Evolutionary conservation across 2,329 filamentous ascomycete species (phyloP).

Genomic region (Aspergillus fischeri): DNA sequence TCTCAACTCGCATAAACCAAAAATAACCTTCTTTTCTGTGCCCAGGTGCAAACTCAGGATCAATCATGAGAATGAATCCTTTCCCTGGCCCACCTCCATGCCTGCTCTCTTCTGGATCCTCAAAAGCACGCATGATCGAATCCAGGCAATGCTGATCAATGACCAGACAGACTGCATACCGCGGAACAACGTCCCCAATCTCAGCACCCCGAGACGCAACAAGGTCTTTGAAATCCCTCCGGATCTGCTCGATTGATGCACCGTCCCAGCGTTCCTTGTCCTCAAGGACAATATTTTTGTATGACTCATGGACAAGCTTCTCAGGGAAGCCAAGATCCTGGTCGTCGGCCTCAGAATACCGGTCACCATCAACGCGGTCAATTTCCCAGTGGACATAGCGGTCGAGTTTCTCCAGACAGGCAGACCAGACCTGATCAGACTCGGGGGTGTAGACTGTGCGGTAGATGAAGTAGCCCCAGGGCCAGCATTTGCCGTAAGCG

Average conservation of each 20-base stretch:
- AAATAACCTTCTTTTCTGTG: background rate
- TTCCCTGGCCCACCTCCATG: background rate
- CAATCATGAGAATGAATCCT: slow-evolving; percentile 1
- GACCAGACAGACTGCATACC: slow-evolving; percentile 9
- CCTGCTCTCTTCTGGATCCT: background rate
- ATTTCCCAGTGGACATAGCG: slow-evolving; percentile 11
- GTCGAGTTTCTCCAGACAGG: slow-evolving; percentile 12
- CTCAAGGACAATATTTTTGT: slow-evolving; percentile 2
- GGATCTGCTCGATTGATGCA: slow-evolving; percentile 4
- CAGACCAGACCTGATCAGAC: slow-evolving; percentile 15
- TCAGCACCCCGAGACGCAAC: background rate
- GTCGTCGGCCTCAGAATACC: background rate
- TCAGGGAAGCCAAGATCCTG: background rate
- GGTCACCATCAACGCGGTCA: background rate
- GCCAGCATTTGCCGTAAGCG: background rate
- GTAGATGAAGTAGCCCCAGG: slow-evolving; percentile 19
- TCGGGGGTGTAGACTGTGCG: slow-evolving; percentile 20
- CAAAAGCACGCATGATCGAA: background rate
- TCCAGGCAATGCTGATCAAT: slow-evolving; percentile 6
- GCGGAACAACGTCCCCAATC: background rate
- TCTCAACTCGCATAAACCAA: background rate
- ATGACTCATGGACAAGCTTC: slow-evolving; percentile 2
- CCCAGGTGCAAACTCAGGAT: background rate
- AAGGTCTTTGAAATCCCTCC: slow-evolving; percentile 1
- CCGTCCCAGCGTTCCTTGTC: slow-evolving; percentile 6